Percentiles rank a stretch among this genome's conserved stretches.
Evolutionary conservation across 2,329 filamentous ascomycete genomes (phyloP).

Genomic region (Pseudocercospora vitis): DNA sequence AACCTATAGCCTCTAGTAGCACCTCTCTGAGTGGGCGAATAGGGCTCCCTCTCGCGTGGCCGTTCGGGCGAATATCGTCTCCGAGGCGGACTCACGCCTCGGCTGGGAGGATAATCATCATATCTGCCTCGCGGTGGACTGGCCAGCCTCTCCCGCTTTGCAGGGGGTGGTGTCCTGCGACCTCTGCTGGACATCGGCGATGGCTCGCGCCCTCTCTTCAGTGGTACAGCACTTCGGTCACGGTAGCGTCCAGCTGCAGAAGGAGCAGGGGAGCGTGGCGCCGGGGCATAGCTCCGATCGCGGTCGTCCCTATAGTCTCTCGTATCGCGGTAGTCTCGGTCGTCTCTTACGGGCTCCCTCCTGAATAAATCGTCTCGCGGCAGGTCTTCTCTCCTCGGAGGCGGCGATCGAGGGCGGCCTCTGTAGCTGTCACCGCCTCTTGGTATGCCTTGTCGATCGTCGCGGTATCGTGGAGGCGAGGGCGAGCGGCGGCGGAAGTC

Average conservation of each 20-base stretch:
- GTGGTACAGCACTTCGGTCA: conserved; percentile 46
- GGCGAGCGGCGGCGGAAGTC: conserved; percentile 36
- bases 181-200: conserved; percentile 51
- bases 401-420: conserved; percentile 36
- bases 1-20: conserved; percentile 45
- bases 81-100: conserved; percentile 39
- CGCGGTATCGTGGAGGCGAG: conserved; percentile 33
- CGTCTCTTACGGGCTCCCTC: conserved; percentile 36
- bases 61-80: conserved; percentile 43
- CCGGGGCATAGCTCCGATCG: conserved; percentile 28
- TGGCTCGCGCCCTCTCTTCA: conserved; percentile 47
- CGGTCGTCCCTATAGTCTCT: conserved; percentile 37
- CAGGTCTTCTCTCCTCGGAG: conserved; percentile 37
- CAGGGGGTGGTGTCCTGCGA: conserved; percentile 43
- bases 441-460: conserved; percentile 25
- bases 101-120: conserved; percentile 47
- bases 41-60: conserved; percentile 40
- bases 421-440: conserved; percentile 39
- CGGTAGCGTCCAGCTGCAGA: conserved; percentile 33
- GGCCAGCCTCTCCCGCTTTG: conserved; percentile 43
- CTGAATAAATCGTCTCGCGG: conserved; percentile 40
- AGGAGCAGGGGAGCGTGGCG: conserved; percentile 42
- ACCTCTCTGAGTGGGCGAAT: conserved; percentile 32
- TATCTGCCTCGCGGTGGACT: conserved; percentile 45
- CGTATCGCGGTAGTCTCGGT: conserved; percentile 30